Percentiles rank a stretch among this genome's conserved stretches.
phyloP scores from a whole-genome alignment of 2,329 filamentous ascomycete genomes.

The Penicillium oxalicum region DNA sequence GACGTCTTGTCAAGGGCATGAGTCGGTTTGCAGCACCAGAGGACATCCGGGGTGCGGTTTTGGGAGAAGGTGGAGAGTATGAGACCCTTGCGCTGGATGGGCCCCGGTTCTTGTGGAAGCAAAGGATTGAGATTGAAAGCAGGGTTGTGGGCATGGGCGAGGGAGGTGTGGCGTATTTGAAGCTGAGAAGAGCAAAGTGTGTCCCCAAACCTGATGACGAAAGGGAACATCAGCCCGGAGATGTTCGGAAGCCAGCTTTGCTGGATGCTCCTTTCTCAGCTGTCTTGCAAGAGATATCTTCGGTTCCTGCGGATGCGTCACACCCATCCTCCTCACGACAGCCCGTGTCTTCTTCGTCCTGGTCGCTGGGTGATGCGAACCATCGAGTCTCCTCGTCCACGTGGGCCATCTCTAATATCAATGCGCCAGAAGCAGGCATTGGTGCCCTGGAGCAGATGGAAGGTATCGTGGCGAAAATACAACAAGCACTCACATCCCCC shows the following conservation, averaged over 20 bases:
- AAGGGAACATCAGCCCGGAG: slow-evolving; percentile 16
- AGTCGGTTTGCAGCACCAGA: slow-evolving; percentile 53
- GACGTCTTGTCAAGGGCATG: slow-evolving; percentile 45
- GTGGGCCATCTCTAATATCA: slow-evolving; percentile 35
- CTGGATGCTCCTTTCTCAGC: slow-evolving; percentile 59
- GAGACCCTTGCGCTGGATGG: slow-evolving; percentile 87
- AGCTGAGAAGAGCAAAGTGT: slow-evolving; percentile 54
- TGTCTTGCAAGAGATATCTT: slow-evolving; percentile 28
- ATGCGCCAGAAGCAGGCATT: slow-evolving; percentile 34
- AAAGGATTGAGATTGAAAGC: slow-evolving; percentile 58
- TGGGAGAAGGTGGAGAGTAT: slow-evolving; percentile 94
- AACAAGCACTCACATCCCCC: slow-evolving; percentile 4
- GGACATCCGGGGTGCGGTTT: slow-evolving; percentile 60
- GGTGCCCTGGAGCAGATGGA: slow-evolving; percentile 39
- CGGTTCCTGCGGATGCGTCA: not conserved
- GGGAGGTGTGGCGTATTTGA: slow-evolving; percentile 71
- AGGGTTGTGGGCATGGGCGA: slow-evolving; percentile 57
- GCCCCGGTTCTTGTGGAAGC: slow-evolving; percentile 65
- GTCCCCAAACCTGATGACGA: slow-evolving; percentile 39
- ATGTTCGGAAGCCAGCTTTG: slow-evolving; percentile 52
- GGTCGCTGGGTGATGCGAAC: slow-evolving; percentile 10
- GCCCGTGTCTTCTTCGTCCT: not conserved
- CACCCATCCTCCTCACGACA: not conserved
- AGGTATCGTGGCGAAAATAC: slow-evolving; percentile 24
- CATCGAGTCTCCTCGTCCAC: slow-evolving; percentile 21